A percentile compares a stretch with the other conserved stretches of the same genome.
These are phyloP conservation scores for Erucastrum elatum DNA, from an alignment of 345 rosid genomes.

Conservation along the genomic window DNA sequence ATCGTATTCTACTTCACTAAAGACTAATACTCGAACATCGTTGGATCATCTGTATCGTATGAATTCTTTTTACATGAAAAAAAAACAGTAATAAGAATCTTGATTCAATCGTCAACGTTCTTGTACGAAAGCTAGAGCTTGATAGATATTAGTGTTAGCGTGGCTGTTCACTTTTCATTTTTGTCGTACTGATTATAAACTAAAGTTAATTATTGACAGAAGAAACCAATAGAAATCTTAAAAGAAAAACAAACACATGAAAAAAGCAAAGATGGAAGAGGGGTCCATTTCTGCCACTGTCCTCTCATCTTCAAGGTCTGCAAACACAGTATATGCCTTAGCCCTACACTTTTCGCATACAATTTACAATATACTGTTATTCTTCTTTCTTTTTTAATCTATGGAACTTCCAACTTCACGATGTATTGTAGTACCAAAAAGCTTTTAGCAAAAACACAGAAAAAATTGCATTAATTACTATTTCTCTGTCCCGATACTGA, in stretches of 20 bases:
- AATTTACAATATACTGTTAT: slow-evolving; percentile 9
- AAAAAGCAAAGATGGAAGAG: slow-evolving; percentile 19
- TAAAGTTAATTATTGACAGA: slow-evolving; percentile 24
- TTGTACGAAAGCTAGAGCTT: slow-evolving; percentile 32
- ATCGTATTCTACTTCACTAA: neutral
- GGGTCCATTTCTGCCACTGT: slow-evolving; percentile 41
- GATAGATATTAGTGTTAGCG: slow-evolving; percentile 11
- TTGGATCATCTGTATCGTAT: neutral
- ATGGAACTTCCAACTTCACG: slow-evolving; percentile 1
- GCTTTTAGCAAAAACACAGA: slow-evolving; percentile 9
- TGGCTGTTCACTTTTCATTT: slow-evolving; percentile 5
- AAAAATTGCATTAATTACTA: slow-evolving; percentile 29
- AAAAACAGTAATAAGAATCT: neutral
- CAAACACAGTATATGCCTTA: slow-evolving; percentile 34
- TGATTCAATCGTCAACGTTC: slow-evolving; percentile 14
- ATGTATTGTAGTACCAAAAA: slow-evolving; percentile 26
- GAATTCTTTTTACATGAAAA: neutral
- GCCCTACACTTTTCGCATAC: slow-evolving; percentile 24
- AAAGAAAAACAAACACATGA: neutral
- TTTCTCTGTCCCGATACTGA: slow-evolving; percentile 38
- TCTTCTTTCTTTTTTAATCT: neutral
- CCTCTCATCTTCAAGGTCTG: slow-evolving; percentile 41
- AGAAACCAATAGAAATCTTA: slow-evolving; percentile 2
- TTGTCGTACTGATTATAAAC: slow-evolving; percentile 28
- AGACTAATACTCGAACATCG: neutral